Evolutionary conservation across 2,329 filamentous ascomycete species (phyloP).

Genomic region (Xylariaceae sp.): DNA sequence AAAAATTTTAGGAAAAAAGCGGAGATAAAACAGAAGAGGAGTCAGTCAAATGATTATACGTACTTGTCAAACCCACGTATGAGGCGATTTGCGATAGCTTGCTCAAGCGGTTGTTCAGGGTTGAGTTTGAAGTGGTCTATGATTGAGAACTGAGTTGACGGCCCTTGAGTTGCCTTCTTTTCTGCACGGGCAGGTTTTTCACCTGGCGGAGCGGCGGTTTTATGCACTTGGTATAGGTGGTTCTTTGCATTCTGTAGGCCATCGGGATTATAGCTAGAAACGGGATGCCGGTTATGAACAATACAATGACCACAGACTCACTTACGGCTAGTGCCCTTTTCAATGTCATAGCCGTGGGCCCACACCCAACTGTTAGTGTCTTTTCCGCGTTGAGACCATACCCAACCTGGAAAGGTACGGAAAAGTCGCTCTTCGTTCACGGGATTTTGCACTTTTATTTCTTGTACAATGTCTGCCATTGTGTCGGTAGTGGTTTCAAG

Average conservation of each 20-base stretch:
- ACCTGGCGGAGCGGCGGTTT: background rate
- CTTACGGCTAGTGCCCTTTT: constrained; percentile 11
- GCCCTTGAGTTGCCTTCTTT: background rate
- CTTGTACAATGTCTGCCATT: no score
- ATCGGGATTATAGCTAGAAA: background rate
- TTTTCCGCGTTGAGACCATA: background rate
- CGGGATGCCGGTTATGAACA: background rate
- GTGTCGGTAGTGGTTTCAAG: no score
- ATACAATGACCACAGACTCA: background rate
- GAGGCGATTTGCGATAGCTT: background rate
- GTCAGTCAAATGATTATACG: background rate
- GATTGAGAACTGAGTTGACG: background rate
- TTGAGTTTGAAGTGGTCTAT: background rate
- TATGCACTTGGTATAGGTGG: background rate
- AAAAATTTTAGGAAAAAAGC: no score
- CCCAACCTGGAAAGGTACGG: background rate
- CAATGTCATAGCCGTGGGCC: background rate
- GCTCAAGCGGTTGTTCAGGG: background rate
- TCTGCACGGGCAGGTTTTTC: background rate
- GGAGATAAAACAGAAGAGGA: no score
- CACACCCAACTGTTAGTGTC: background rate
- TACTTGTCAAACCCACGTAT: background rate
- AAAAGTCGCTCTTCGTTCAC: background rate
- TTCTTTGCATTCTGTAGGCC: background rate
- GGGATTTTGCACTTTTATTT: no score